Base-by-base conservation (phyloP, 768 basidiomycete species). In the Tulasnella sp. region DNA sequence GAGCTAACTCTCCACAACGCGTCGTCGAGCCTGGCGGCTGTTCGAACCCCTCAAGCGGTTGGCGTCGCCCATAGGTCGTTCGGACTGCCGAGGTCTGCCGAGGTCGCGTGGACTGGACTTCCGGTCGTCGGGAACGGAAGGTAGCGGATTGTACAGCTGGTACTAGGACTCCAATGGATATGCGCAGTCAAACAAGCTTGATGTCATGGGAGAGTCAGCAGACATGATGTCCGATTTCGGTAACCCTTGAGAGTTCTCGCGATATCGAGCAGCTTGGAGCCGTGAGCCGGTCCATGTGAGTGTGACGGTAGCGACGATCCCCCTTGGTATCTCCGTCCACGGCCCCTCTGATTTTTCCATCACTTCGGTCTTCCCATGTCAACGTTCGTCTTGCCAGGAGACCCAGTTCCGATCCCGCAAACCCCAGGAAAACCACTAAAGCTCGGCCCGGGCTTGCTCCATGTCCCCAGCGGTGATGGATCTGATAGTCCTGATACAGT, bases 401-500 rank as follows among this genome's bases (percentile, higher is more conserved):
- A 96, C 84, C 81, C 84, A 46, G 87, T 96, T 81, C 89, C 90
- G 48, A 91, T 90, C 40, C 89, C 90, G 81, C 91, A 92, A 85
- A 88, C 90, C 79, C 94, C 91, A 82, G 81, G 23, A 78, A 81
- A 80, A 46, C 70, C 77, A 29, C 89, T 96, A 81, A 94, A 94
- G 83, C 88, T 96, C 39, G 95, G 95, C 0, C 95, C 95, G 23
- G 95, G 95, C 3, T 86, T 93, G 55, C 83, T 90, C 48, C 93
- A 92, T 81, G 83, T 83, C 73, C 51, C 74, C 15, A 81, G 57
- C 75, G 61, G 11, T 35, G 70, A 69, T 37, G 55, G 71, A 10
- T 46, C 37, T 69, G 79, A 13, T 70, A 84, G 82, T 75, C 85
- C 70, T 79, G 83, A 81, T n/a, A 75, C 83, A n/a, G 83, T 87